These are phyloP conservation scores for Bryopsis sp. DNA, from an alignment of 139 green algal genomes.

Conservation along the genomic window DNA sequence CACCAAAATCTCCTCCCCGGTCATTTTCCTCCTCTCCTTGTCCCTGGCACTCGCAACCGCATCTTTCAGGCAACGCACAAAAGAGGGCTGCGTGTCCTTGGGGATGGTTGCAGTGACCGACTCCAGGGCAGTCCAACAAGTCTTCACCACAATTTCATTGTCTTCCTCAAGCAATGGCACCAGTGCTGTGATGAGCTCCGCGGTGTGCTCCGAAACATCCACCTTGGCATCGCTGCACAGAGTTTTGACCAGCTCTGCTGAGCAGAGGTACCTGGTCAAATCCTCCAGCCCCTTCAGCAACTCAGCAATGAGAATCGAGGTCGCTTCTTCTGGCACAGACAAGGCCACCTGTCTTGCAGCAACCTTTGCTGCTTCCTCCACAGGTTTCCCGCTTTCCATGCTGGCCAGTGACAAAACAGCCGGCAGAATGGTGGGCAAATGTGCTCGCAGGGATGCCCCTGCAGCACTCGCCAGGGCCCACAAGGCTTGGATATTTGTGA, in stretches of 20 bases:
- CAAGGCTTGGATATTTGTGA: conserved; percentile 47
- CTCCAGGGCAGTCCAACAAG: conserved; percentile 64
- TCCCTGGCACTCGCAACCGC: conserved; percentile 60
- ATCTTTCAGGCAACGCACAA: conserved; percentile 61
- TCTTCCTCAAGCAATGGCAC: conserved; percentile 55
- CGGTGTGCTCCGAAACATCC: conserved; percentile 32
- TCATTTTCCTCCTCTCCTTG: conserved; percentile 39
- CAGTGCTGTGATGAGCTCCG: too few species aligned
- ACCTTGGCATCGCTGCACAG: conserved; percentile 41
- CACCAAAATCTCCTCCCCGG: conserved; percentile 39
- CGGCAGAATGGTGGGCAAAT: conserved; percentile 24
- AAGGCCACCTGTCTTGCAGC: too few species aligned
- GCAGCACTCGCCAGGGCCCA: conserved; percentile 66
- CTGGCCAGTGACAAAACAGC: conserved; percentile 28
- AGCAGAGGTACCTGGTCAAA: conserved; percentile 29
- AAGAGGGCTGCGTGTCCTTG: conserved; percentile 74
- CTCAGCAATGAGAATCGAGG: conserved; percentile 65
- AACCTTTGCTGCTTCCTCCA: conserved; percentile 10
- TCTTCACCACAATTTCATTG: conserved; percentile 33
- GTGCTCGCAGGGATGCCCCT: conserved; percentile 23
- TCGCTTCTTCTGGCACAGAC: too few species aligned
- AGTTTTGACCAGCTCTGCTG: conserved; percentile 38
- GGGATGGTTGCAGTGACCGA: conserved; percentile 60
- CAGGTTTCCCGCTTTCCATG: background rate
- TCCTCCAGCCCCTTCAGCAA: conserved; percentile 65